Percentiles rank a stretch among this genome's conserved stretches.
Evolutionary conservation across 2,329 filamentous ascomycete species (phyloP).

Genomic region (Albifimbria verrucaria): DNA sequence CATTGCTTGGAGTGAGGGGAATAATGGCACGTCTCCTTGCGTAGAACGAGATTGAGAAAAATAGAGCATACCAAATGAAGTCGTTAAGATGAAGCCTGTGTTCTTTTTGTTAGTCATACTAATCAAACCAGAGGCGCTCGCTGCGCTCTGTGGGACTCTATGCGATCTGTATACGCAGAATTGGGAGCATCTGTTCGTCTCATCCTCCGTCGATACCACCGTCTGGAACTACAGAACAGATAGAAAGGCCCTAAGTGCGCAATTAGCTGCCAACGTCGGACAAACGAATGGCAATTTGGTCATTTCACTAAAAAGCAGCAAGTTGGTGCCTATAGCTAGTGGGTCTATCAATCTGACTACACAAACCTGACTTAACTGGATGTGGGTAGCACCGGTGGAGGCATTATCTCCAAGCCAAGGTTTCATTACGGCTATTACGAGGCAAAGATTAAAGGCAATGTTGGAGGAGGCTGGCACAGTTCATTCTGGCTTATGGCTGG

Average conservation of each 20-base stretch:
- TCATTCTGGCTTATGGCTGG: neutral
- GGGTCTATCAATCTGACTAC: neutral
- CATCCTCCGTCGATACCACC: neutral
- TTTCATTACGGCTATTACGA: neutral
- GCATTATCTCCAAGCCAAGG: neutral
- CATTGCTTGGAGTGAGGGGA: neutral
- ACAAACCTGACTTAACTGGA: neutral
- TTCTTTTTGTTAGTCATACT: neutral
- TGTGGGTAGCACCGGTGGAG: neutral
- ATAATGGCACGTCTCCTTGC: neutral
- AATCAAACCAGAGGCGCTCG: neutral
- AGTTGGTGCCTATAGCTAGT: constrained; percentile 1
- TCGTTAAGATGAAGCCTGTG: neutral
- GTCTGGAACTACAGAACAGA: constrained; percentile 3
- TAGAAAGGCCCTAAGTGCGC: constrained; percentile 2
- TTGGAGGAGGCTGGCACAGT: neutral
- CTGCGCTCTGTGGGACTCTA: neutral
- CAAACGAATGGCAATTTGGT: neutral
- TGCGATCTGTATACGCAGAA: neutral
- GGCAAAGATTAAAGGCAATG: neutral
- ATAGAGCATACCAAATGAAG: neutral
- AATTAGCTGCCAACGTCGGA: constrained; percentile 1
- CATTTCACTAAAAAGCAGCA: constrained; percentile 1
- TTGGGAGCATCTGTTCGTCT: constrained; percentile 2
- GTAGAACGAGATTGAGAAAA: neutral